Percentiles rank a stretch among this genome's conserved stretches.
Conservation (phyloP, 768 basidiomycete species). For the Dictyophora rubrovolvata region DNA sequence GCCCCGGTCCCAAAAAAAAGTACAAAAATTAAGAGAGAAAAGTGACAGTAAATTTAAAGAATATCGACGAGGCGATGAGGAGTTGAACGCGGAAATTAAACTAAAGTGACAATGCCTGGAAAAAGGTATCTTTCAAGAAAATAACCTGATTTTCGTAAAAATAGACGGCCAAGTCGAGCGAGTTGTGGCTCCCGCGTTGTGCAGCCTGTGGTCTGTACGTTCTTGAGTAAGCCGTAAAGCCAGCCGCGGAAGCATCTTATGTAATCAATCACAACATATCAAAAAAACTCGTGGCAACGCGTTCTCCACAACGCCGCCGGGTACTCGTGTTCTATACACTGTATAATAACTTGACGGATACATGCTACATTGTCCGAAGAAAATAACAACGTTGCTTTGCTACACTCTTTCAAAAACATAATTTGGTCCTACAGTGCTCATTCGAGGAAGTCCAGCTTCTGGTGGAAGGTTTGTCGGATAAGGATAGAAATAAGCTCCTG, state of each 20-base stretch:
- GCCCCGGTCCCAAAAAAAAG: neutral
- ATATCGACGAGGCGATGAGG: neutral
- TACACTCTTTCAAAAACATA: neutral
- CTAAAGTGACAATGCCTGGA: neutral
- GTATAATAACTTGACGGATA: neutral
- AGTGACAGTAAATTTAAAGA: neutral
- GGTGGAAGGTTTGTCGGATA: neutral
- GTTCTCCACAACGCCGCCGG: too few species aligned
- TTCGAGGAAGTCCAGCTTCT: neutral
- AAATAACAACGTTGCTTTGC: neutral
- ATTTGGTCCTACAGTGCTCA: constrained; percentile 2
- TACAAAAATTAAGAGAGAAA: neutral
- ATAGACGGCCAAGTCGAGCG: neutral
- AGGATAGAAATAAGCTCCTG: constrained; percentile 6
- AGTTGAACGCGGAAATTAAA: neutral
- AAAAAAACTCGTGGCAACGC: neutral
- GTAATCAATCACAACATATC: neutral
- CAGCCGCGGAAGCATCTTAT: neutral
- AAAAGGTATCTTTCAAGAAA: neutral
- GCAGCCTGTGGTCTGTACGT: neutral
- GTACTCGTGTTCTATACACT: too few species aligned
- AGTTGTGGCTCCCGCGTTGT: neutral
- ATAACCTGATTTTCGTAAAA: neutral
- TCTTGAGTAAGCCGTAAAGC: neutral
- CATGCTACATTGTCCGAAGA: neutral